Evolutionary conservation across 805 yeast species (phyloP).

Genomic region (Saccharomycopsis vini): DNA sequence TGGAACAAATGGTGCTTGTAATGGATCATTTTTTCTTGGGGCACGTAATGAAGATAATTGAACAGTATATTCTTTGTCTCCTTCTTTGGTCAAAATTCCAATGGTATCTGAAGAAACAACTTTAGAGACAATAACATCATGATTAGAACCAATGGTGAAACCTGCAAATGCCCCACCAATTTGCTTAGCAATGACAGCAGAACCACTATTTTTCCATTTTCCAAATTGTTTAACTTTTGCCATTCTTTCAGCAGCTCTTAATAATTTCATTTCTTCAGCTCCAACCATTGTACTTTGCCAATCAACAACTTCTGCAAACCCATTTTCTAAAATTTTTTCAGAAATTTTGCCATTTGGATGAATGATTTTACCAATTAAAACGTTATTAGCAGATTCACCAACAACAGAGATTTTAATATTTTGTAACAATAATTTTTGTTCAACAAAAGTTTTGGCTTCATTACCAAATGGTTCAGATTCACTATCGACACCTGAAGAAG

Average conservation of each 20-base stretch:
- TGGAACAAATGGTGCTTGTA: conserved; percentile 46
- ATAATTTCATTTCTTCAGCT: conserved; percentile 46
- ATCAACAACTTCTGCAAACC: conserved; percentile 68
- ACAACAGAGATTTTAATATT: conserved; percentile 47
- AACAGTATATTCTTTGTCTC: conserved; percentile 46
- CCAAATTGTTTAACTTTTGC: conserved; percentile 52
- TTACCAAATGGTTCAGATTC: conserved; percentile 55
- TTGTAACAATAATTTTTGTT: conserved; percentile 52
- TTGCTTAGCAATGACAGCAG: conserved; percentile 16
- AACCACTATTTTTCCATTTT: conserved; percentile 38
- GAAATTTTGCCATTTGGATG: conserved; percentile 78
- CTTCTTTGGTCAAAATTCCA: conserved; percentile 40
- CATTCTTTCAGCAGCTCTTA: conserved; percentile 55
- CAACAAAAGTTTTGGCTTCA: conserved; percentile 57
- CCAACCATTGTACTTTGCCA: conserved; percentile 73
- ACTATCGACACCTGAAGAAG: conserved; percentile 34
- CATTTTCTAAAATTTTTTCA: conserved; percentile 55
- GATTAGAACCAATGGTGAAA: conserved; percentile 36
- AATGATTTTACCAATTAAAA: conserved; percentile 45
- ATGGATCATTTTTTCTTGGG: conserved; percentile 56
- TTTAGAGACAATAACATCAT: conserved; percentile 48
- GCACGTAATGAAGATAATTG: conserved; percentile 71
- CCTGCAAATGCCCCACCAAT: conserved; percentile 24
- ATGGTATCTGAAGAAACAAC: conserved; percentile 64
- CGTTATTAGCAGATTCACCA: conserved; percentile 55